phyloP scores from a whole-genome alignment of 495 filamentous ascomycete genomes.

The Friedmanniomyces simplex region DNA sequence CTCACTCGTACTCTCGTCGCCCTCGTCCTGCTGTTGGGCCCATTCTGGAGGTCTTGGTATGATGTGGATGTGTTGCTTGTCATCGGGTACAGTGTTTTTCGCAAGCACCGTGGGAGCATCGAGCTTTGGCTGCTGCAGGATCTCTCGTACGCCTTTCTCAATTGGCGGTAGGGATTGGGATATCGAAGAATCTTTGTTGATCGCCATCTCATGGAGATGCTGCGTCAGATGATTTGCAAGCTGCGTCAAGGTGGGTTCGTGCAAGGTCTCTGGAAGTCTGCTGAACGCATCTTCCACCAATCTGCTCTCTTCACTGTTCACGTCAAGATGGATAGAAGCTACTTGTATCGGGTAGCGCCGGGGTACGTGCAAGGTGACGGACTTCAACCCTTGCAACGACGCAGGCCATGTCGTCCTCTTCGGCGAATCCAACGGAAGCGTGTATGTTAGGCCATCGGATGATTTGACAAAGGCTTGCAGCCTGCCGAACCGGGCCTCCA shows the following conservation, averaged over 20 bases:
- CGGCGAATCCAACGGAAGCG: slow-evolving; percentile 60
- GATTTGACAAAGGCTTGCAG: slow-evolving; percentile 59
- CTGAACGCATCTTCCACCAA: slow-evolving; percentile 57
- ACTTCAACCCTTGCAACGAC: slow-evolving; percentile 51
- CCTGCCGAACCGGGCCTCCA: slow-evolving; percentile 69
- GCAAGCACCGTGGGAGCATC: not conserved
- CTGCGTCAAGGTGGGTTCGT: slow-evolving; percentile 55
- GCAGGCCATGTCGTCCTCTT: slow-evolving; percentile 51
- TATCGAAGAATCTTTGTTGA: not conserved
- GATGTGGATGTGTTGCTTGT: slow-evolving; percentile 50
- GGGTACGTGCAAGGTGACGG: slow-evolving; percentile 61
- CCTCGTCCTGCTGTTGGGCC: slow-evolving; percentile 31
- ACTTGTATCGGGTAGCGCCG: slow-evolving; percentile 61
- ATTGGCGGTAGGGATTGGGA: not conserved
- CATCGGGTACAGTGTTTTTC: slow-evolving; percentile 15
- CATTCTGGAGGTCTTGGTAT: slow-evolving; percentile 82
- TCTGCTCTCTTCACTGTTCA: slow-evolving; percentile 50
- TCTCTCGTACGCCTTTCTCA: not conserved
- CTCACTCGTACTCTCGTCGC: slow-evolving; percentile 16
- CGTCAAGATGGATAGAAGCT: slow-evolving; percentile 55
- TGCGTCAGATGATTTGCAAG: slow-evolving; percentile 68
- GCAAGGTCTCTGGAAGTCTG: slow-evolving; percentile 44
- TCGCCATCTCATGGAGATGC: slow-evolving; percentile 59
- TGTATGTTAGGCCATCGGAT: slow-evolving; percentile 58
- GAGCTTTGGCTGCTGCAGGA: not conserved